Base-by-base conservation (phyloP, 1,284 basidiomycete species). In the Trametes polyzona region DNA sequence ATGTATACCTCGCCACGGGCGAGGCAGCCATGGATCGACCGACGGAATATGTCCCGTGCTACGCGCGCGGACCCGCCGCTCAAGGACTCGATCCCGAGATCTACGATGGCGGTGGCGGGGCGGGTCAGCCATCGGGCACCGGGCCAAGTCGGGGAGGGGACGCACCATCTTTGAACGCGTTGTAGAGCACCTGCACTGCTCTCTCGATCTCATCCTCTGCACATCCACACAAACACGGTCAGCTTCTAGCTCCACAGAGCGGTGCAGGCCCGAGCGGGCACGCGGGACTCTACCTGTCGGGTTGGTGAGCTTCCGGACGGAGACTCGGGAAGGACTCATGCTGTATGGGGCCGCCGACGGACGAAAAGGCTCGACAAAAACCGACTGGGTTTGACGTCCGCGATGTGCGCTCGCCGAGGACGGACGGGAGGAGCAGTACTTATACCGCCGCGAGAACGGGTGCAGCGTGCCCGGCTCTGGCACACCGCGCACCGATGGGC, bases 141-240 rank as follows among this genome's bases (percentile, higher is more conserved):
- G 19, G 24, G 26, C 35, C 14, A 41, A n/a, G n/a, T 24, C 10
- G 24, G 33, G 33, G 40, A 32, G 12, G 3, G 8, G 21, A 62
- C 67, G 42, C 39, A 70, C 68, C 67, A 19, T 63, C 65, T 9
- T 47, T 47, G 52, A 67, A 67, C 1, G 66, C 59, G 8, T 49
- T 43, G 3, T 59, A 16, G 26, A 70, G 57, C 21, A 66, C 56
- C 30, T 63, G 55, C 12, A 69, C 62, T 8, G 55, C 62, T 27
- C 55, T 26, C n/a, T 66, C 57, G 39, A 69, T 32, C 3, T 70
- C 64, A 5, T 63, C 60, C 17, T 58, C 66, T 67, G 48, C 32
- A n/a, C 26, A 39, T 33, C 40, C 33, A 30, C 24, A 36, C 3
- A 32, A 24, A n/a, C 17, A 19, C 17, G 12, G 23, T 47, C 46